Conservation (phyloP, 2,329 filamentous ascomycete species). For the Alternaria postmessia region DNA sequence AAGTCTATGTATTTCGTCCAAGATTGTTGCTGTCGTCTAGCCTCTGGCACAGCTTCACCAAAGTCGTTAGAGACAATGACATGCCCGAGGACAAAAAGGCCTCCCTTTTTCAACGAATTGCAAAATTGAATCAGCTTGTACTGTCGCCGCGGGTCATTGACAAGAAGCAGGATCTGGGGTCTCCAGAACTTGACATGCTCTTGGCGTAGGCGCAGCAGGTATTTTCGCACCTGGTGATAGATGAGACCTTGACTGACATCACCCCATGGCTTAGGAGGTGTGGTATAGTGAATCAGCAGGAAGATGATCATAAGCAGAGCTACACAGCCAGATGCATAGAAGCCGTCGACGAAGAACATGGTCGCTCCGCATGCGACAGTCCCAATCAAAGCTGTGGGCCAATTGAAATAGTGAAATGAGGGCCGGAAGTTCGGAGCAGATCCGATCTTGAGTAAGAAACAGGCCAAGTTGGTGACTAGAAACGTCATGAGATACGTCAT, state of each 20-base stretch:
- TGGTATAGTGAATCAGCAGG: constrained; percentile 83
- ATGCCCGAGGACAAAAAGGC: constrained; percentile 83
- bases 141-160: constrained; percentile 83
- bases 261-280: constrained; percentile 87
- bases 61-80: constrained; percentile 89
- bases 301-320: constrained; percentile 79
- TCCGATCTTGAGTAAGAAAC: constrained; percentile 84
- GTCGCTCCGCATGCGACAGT: constrained; percentile 78
- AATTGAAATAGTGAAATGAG: constrained; percentile 88
- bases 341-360: constrained; percentile 90
- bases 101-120: constrained; percentile 89
- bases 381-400: constrained; percentile 79
- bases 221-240: constrained; percentile 88
- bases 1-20: constrained; percentile 91
- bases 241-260: constrained; percentile 90
- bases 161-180: constrained; percentile 83
- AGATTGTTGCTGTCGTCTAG: constrained; percentile 78
- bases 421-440: constrained; percentile 90
- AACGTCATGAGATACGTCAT: constrained; percentile 96
- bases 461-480: constrained; percentile 85
- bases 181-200: constrained; percentile 96
- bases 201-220: constrained; percentile 80
- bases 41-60: constrained; percentile 78
- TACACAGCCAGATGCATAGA: constrained; percentile 79
- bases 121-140: constrained; percentile 89